These are phyloP conservation scores for Eucalyptus decipiens DNA, from an alignment of 345 rosid genomes.

Conservation along the genomic window DNA sequence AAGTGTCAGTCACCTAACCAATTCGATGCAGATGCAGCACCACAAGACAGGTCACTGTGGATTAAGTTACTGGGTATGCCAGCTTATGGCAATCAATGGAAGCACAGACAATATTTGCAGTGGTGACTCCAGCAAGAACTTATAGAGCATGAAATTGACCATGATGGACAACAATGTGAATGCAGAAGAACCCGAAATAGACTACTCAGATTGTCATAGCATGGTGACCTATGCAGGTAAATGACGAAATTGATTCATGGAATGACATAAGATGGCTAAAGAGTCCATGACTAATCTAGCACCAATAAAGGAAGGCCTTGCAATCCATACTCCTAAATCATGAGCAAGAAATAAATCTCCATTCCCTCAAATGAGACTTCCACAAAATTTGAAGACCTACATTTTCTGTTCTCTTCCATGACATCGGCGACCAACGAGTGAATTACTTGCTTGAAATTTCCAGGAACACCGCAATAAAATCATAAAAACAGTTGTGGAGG, in stretches of 20 bases:
- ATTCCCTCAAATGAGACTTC: neutral
- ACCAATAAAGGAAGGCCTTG: neutral
- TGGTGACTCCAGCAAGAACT: neutral
- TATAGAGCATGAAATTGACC: neutral
- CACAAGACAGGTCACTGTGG: neutral
- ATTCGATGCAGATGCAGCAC: neutral
- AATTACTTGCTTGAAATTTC: neutral
- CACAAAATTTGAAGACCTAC: neutral
- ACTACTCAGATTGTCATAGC: neutral
- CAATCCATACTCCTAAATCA: neutral
- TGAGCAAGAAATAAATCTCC: neutral
- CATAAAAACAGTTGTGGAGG: neutral
- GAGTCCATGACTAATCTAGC: neutral
- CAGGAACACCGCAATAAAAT: neutral
- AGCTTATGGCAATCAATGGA: neutral
- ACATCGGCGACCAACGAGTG: neutral
- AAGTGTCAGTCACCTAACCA: neutral
- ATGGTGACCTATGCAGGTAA: neutral
- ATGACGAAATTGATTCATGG: neutral
- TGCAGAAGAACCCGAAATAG: neutral
- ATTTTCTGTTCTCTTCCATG: neutral
- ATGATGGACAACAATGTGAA: neutral
- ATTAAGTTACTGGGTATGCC: neutral
- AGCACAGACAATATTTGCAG: neutral
- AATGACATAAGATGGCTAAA: neutral